Percentiles rank a stretch among this genome's conserved stretches.
Conservation (phyloP, 805 yeast genomes). For the Lachancea dasiensis region DNA sequence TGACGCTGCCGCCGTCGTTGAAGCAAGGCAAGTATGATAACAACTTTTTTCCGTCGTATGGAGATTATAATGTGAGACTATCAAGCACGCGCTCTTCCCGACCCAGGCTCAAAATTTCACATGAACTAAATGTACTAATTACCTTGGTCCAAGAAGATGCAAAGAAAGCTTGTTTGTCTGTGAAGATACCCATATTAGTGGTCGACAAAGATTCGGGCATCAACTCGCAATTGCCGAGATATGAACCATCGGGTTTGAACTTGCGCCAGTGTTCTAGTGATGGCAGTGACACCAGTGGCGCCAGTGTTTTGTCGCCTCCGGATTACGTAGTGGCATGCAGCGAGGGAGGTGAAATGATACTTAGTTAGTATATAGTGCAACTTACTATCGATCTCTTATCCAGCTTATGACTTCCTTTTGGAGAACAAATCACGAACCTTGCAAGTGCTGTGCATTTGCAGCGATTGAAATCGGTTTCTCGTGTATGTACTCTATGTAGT, state of each 20-base stretch:
- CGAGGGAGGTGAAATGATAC: too few species aligned
- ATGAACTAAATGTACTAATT: constrained; percentile 2
- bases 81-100: background rate
- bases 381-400: too few species aligned
- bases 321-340: too few species aligned
- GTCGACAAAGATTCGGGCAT: constrained; percentile 7
- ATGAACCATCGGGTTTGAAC: constrained; percentile 5
- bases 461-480: too few species aligned
- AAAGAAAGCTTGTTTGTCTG: background rate
- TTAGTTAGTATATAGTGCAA: too few species aligned
- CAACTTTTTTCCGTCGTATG: constrained; percentile 6
- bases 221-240: constrained; percentile 9
- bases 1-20: background rate
- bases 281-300: too few species aligned
- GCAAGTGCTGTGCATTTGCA: too few species aligned
- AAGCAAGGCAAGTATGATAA: background rate
- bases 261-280: too few species aligned
- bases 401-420: too few species aligned
- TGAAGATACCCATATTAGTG: constrained; percentile 9
- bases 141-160: background rate
- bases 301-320: constrained; percentile 4
- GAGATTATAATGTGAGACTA: background rate
- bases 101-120: constrained; percentile 4
- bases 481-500: too few species aligned
- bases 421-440: too few species aligned